Conservation (phyloP, 805 yeast genomes). For the Lipomyces mesembrius region DNA sequence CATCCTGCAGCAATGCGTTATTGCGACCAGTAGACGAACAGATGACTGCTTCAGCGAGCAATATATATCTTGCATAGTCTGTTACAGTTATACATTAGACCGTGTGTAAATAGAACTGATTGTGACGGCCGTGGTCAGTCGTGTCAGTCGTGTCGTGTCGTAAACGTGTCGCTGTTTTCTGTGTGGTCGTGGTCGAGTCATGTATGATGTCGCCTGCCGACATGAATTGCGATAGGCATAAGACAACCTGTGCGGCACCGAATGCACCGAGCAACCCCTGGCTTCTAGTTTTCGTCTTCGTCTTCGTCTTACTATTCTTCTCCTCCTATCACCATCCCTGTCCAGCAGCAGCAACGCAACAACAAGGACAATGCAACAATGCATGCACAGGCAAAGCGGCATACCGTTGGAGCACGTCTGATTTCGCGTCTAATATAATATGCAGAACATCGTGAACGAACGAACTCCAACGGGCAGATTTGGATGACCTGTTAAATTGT, state of each 20-base stretch:
- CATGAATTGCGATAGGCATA: neutral
- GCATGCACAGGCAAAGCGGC: neutral
- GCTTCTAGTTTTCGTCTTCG: neutral
- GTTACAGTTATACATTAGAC: neutral
- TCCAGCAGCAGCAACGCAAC: neutral
- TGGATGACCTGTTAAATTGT: neutral
- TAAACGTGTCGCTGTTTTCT: neutral
- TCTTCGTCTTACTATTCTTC: constrained; percentile 1
- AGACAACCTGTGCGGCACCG: neutral
- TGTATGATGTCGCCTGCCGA: neutral
- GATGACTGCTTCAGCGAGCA: neutral
- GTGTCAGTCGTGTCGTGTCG: neutral
- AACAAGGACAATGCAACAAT: neutral
- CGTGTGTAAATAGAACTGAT: no score
- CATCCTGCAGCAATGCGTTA: neutral
- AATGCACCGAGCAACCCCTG: neutral
- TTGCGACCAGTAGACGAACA: neutral
- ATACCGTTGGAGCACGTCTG: neutral
- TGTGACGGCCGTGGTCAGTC: no score
- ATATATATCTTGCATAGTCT: neutral
- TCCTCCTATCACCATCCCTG: neutral
- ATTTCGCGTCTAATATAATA: neutral
- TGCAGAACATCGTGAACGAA: neutral
- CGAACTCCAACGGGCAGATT: neutral
- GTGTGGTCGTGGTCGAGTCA: no score